Conservation (phyloP, 1,139 yeast species). For the Lodderomyces theae region DNA sequence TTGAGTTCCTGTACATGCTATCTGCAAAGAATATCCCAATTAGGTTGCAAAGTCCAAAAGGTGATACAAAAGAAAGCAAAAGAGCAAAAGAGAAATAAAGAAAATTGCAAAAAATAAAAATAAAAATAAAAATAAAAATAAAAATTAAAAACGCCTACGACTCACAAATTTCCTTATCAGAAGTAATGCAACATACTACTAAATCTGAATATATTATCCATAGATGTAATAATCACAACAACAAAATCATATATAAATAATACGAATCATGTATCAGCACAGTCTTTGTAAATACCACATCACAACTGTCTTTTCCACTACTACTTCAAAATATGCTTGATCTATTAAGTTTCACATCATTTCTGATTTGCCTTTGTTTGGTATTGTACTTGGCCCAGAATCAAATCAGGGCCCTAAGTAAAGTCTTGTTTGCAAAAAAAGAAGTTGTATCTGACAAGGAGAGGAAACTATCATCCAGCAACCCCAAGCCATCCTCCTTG, state of each 20-base stretch:
- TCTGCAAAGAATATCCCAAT: not conserved
- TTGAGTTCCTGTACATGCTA: not conserved
- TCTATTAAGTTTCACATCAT: not conserved
- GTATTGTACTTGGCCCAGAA: not conserved
- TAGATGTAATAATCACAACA: not conserved
- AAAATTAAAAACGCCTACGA: too few relatives aligned
- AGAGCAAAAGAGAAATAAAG: not conserved
- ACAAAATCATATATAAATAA: conserved; percentile 3
- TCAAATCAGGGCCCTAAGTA: not conserved
- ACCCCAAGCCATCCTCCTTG: not conserved
- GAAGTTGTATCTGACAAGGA: conserved; percentile 2
- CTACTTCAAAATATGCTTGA: not conserved
- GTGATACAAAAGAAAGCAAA: too few relatives aligned
- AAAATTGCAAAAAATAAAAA: not conserved
- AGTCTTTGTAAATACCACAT: too few relatives aligned
- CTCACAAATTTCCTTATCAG: conserved; percentile 1
- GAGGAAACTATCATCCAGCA: conserved; percentile 3
- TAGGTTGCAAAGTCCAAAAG: conserved; percentile 3
- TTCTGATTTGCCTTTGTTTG: not conserved
- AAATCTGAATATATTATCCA: conserved; percentile 3
- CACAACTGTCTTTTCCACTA: too few relatives aligned
- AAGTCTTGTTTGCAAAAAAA: not conserved
- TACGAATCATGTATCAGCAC: not conserved
- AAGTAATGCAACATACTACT: not conserved
- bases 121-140: too few relatives aligned